Conservation (phyloP, 495 filamentous ascomycete species). For the Penicillium longicatenatum region DNA sequence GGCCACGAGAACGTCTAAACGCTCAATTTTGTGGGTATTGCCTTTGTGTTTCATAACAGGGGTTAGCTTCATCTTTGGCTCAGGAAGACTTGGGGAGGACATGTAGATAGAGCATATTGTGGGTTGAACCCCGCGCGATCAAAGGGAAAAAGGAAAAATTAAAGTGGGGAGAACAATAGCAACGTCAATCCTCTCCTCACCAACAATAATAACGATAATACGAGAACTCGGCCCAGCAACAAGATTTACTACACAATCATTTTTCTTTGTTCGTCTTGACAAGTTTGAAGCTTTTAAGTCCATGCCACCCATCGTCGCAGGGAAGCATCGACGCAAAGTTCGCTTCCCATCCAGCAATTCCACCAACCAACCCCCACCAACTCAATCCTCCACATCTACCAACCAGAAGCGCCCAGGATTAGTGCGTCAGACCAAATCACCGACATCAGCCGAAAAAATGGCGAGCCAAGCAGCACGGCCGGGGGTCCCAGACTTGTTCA, state of each 20-base stretch:
- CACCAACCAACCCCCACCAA: constrained; percentile 13
- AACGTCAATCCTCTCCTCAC: constrained; percentile 10
- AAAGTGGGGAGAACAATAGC: constrained; percentile 29
- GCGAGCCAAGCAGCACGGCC: constrained; percentile 32
- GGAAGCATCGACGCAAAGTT: constrained; percentile 45
- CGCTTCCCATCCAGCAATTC: constrained; percentile 30
- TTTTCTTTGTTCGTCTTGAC: constrained; percentile 6
- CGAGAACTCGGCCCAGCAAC: neutral
- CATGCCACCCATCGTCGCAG: constrained; percentile 41
- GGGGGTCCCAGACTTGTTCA: constrained; percentile 67
- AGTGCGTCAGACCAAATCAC: constrained; percentile 4
- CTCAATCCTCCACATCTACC: constrained; percentile 10
- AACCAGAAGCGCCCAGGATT: constrained; percentile 9
- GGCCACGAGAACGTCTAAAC: constrained; percentile 14
- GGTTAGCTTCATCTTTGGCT: neutral
- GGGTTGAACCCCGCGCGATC: neutral
- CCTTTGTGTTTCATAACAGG: neutral
- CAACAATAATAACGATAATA: neutral
- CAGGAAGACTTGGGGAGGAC: neutral
- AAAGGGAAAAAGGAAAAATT: constrained; percentile 5
- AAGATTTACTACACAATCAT: neutral
- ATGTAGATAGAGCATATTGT: neutral
- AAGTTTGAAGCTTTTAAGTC: constrained; percentile 7
- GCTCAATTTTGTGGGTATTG: neutral
- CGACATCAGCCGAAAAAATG: constrained; percentile 9